These are phyloP conservation scores for Anethum foeniculum DNA, from an alignment of 140 eudicot genomes.

Conservation along the genomic window DNA sequence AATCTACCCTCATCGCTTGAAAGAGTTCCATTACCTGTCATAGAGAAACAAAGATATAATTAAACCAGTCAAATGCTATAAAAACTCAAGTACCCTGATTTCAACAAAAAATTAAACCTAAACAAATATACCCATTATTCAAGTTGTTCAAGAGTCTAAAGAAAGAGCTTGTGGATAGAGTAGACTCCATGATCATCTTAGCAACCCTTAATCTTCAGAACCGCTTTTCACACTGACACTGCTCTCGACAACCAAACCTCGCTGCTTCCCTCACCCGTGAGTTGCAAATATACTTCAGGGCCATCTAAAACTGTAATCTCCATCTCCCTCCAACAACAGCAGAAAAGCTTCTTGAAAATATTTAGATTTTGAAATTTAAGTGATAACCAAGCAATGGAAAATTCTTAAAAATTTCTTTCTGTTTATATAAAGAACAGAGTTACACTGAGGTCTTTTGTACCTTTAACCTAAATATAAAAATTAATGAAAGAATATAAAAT, in stretches of 20 bases:
- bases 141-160: too few relatives aligned
- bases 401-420: not conserved
- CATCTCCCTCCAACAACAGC: not conserved
- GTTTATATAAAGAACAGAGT: not conserved
- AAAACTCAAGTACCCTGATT: too few relatives aligned
- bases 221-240: not conserved
- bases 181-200: not conserved
- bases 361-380: not conserved
- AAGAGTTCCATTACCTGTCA: too few relatives aligned
- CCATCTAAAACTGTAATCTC: not conserved
- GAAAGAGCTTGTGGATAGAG: not conserved
- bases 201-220: not conserved
- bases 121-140: too few relatives aligned
- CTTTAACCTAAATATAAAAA: not conserved
- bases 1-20: too few relatives aligned
- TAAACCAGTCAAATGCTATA: too few relatives aligned
- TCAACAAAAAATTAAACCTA: too few relatives aligned
- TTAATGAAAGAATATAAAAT: not conserved
- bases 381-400: not conserved
- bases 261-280: not conserved
- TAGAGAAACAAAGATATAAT: too few relatives aligned
- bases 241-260: not conserved
- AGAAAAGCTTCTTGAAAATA: not conserved
- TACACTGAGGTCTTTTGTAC: not conserved
- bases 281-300: not conserved